Base-by-base conservation (phyloP, 306 rosid genomes). In the Vicia sativa region DNA sequence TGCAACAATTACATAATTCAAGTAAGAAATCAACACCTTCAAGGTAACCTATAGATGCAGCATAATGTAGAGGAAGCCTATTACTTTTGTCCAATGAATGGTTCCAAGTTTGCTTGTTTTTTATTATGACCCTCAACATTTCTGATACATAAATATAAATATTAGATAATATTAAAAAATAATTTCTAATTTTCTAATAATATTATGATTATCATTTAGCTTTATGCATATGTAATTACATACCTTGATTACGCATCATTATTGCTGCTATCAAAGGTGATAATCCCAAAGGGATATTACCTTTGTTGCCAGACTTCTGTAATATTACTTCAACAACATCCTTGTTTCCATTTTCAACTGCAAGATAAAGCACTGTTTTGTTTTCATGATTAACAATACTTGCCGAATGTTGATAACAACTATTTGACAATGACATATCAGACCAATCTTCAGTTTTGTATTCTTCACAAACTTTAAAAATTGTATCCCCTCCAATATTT, bases 21-120 rank as follows among this genome's bases (percentile, higher is more conserved):
- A 71, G 15, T 7, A 83, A 21, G 6, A 13, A 0, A 0, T 12
- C 8, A 38, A 84, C 73, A 38, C 83, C 81, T 31, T 78, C 61
- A 0, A 4, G 13, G 50, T 12, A 84, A 43, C 85, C 80, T 11
- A 8, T 41, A 0, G 19, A 50, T 42, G 67, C 78, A 4, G 81
- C 85, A 6, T 2, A 12, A 66, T 57, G 79, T 8, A 84, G 77
- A 1, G 81, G 57, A 37, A 35, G 8, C 37, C 53, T 69, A 8
- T 19, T 14, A 2, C 68, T 0, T 29, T 5, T 3, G 12, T 69
- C 42, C 50, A 0, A 34, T 45, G 35, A 21, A 39, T 76, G 80
- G 48, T 53, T 70, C 76, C 72, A 76, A 10, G 2, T 31, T 54
- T n/a, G 9, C 7, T 44, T 76, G 13, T 34, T 43, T 1, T 0